Evolutionary conservation across 2,329 filamentous ascomycete species (phyloP).

Genomic region (Bipolaris zeicola): DNA sequence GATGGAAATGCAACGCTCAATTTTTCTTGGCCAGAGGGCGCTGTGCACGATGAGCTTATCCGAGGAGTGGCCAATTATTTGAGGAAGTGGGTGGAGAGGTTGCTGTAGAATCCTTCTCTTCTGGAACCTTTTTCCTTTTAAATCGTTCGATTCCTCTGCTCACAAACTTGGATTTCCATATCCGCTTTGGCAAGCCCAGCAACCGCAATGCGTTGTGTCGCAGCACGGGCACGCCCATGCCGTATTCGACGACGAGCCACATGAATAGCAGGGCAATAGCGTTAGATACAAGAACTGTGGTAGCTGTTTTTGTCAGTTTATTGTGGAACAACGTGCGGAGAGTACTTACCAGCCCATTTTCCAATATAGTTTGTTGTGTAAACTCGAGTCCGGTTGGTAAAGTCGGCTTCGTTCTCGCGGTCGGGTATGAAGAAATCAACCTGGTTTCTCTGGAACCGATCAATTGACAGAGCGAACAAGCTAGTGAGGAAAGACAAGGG

Average conservation of each 20-base stretch:
- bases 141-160: too few relatives aligned
- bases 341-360: background rate
- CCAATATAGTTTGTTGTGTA: background rate
- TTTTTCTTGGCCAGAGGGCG: constrained; percentile 51
- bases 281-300: background rate
- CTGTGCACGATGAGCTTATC: constrained; percentile 43
- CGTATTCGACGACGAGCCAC: background rate
- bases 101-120: too few relatives aligned
- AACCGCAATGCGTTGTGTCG: background rate
- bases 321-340: background rate
- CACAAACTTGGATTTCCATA: too few relatives aligned
- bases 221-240: background rate
- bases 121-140: too few relatives aligned
- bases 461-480: background rate
- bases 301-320: background rate
- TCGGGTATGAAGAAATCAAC: background rate
- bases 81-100: too few relatives aligned
- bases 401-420: background rate
- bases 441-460: background rate
- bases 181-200: background rate
- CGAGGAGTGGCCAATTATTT: constrained; percentile 21
- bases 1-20: constrained; percentile 52
- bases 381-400: background rate
- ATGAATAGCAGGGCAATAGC: background rate
- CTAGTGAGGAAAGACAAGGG: background rate